phyloP scores from a whole-genome alignment of 1,284 basidiomycete genomes.

The Microbotryum saponariae region DNA sequence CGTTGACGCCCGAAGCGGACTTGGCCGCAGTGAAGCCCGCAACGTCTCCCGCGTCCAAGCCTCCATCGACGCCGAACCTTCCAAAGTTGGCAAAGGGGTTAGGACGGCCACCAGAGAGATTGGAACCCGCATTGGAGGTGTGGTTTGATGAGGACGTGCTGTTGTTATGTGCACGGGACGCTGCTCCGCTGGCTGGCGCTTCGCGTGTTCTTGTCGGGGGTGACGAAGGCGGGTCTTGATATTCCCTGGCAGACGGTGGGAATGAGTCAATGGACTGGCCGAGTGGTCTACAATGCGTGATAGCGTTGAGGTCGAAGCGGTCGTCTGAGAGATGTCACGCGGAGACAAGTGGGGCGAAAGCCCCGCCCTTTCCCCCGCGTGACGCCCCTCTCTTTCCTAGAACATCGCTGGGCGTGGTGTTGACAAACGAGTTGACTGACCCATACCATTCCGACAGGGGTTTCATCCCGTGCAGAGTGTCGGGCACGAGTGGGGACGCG shows the following conservation, averaged over 20 bases:
- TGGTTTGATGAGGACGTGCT: too few relatives aligned
- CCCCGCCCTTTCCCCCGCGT: too few relatives aligned
- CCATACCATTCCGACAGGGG: constrained; percentile 28
- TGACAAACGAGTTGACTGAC: constrained; percentile 1
- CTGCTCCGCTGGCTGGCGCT: not conserved
- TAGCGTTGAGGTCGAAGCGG: too few relatives aligned
- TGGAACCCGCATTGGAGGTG: too few relatives aligned
- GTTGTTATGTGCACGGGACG: too few relatives aligned
- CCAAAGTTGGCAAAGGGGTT: constrained; percentile 32
- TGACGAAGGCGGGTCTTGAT: constrained; percentile 18
- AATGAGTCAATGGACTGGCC: too few relatives aligned
- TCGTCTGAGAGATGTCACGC: too few relatives aligned
- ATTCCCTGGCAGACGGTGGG: constrained; percentile 15
- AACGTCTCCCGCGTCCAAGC: constrained; percentile 9
- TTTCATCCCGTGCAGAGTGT: constrained; percentile 26
- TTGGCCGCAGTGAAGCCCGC: constrained; percentile 1
- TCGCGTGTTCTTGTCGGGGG: constrained; percentile 6
- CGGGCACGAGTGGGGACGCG: constrained; percentile 23
- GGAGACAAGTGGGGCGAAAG: too few relatives aligned
- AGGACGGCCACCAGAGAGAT: not conserved
- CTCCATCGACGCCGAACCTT: constrained; percentile 29
- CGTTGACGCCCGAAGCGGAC: not conserved
- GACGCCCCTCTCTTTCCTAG: too few relatives aligned
- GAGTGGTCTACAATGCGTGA: too few relatives aligned
- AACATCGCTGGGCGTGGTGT: too few relatives aligned